Conservation (phyloP, 1,284 basidiomycete genomes). For the Caloboletus inedulis region DNA sequence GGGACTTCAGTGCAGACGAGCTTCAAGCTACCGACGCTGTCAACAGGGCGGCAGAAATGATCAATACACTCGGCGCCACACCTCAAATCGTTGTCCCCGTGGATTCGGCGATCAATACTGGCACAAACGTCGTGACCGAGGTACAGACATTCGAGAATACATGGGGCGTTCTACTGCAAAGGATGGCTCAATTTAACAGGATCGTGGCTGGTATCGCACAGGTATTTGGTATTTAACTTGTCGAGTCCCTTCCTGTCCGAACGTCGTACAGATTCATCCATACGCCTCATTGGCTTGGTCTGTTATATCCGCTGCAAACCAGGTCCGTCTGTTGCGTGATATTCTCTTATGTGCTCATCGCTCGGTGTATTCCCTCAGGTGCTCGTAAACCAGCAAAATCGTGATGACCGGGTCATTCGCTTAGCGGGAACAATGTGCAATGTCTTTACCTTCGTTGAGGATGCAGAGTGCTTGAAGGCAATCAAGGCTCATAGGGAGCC, state of each 20-base stretch:
- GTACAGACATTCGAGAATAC: conserved; percentile 17
- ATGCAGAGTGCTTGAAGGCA: conserved; percentile 8
- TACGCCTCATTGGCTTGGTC: conserved; percentile 24
- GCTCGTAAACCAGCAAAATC: conserved; percentile 16
- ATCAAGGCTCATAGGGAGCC: conserved; percentile 4
- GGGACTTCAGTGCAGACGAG: neutral
- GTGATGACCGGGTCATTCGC: conserved; percentile 13
- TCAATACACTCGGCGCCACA: neutral
- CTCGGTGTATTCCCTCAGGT: conserved; percentile 7
- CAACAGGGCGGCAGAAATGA: neutral
- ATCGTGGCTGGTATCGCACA: conserved; percentile 10
- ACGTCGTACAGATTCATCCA: conserved; percentile 14
- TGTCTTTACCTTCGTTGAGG: conserved; percentile 15
- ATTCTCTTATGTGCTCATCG: neutral
- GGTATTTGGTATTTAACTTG: conserved; percentile 5
- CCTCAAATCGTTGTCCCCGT: neutral
- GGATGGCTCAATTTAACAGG: conserved; percentile 12
- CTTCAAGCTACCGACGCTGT: conserved; percentile 20
- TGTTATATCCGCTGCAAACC: conserved; percentile 22
- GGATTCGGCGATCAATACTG: neutral
- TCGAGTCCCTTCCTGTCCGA: neutral
- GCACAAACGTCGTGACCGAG: neutral
- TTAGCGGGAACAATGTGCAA: conserved; percentile 15
- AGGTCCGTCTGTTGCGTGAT: conserved; percentile 4
- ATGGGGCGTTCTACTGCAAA: conserved; percentile 19